Evolutionary conservation across 495 filamentous ascomycete genomes (phyloP).

Genomic region (Thozetella sp.): DNA sequence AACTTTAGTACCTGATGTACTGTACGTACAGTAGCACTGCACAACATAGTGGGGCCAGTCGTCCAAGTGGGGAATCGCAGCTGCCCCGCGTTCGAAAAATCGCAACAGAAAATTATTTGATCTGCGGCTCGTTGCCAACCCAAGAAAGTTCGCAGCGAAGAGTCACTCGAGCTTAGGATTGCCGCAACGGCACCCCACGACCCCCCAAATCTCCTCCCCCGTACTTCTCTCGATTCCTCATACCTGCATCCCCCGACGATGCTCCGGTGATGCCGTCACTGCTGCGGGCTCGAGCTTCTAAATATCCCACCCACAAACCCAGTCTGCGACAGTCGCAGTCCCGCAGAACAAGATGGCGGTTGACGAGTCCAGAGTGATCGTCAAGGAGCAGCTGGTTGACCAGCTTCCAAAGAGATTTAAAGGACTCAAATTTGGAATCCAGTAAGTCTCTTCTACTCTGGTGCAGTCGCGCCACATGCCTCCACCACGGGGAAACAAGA

Average conservation of each 20-base stretch:
- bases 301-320: neutral
- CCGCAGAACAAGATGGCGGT: too few relatives aligned
- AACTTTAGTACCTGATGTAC: too few relatives aligned
- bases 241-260: neutral
- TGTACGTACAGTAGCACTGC: neutral
- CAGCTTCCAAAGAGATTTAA: conserved; percentile 87
- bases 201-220: too few relatives aligned
- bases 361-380: conserved; percentile 24
- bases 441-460: conserved; percentile 50
- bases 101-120: neutral
- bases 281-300: neutral
- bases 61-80: conserved; percentile 7
- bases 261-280: neutral
- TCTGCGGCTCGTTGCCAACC: neutral
- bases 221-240: neutral
- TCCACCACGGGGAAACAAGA: conserved; percentile 8
- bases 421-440: conserved; percentile 89
- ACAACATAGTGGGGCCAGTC: conserved; percentile 17
- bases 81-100: conserved; percentile 17
- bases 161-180: neutral
- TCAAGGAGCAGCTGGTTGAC: conserved; percentile 90
- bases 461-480: conserved; percentile 1
- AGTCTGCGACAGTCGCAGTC: too few relatives aligned
- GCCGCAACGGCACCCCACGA: too few relatives aligned
- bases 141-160: neutral